A percentile compares a stretch with the other conserved stretches of the same genome.
phyloP scores from a whole-genome alignment of 768 basidiomycete species.

The Lentinula raphanica region DNA sequence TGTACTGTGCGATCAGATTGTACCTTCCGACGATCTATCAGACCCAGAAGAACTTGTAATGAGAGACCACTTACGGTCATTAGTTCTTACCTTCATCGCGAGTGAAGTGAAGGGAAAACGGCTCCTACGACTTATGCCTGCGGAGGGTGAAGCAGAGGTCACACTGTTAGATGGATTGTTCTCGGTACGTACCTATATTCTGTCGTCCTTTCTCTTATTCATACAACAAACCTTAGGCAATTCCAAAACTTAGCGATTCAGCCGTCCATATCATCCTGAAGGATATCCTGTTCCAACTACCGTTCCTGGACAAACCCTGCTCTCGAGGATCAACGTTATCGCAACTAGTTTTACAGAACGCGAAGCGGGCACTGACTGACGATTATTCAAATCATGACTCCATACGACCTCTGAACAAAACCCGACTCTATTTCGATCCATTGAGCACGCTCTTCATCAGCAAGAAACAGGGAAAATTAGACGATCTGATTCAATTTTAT shows the following conservation, averaged over 20 bases:
- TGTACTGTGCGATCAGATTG: constrained; percentile 66
- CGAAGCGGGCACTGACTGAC: constrained; percentile 26
- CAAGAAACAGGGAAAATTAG: constrained; percentile 35
- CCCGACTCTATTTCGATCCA: constrained; percentile 43
- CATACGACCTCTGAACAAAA: constrained; percentile 30
- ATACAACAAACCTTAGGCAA: constrained; percentile 35
- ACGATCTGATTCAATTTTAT: constrained; percentile 48
- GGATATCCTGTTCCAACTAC: constrained; percentile 47
- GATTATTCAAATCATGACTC: constrained; percentile 18
- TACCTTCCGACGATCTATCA: constrained; percentile 39
- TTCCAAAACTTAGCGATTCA: constrained; percentile 34
- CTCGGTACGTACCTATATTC: constrained; percentile 31
- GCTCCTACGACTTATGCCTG: constrained; percentile 41
- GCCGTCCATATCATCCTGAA: constrained; percentile 47
- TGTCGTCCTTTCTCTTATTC: constrained; percentile 1
- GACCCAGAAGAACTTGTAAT: constrained; percentile 44
- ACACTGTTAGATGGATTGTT: constrained; percentile 43
- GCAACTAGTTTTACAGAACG: constrained; percentile 31
- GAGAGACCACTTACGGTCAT: constrained; percentile 49
- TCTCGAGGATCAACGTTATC: constrained; percentile 14
- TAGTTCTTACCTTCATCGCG: constrained; percentile 57
- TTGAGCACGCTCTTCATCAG: constrained; percentile 32
- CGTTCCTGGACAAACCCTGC: constrained; percentile 34
- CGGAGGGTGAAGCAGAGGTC: constrained; percentile 42
- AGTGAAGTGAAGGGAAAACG: constrained; percentile 38